These are phyloP conservation scores for Mycena alexandri DNA, from an alignment of 768 basidiomycete genomes.

Conservation along the genomic window DNA sequence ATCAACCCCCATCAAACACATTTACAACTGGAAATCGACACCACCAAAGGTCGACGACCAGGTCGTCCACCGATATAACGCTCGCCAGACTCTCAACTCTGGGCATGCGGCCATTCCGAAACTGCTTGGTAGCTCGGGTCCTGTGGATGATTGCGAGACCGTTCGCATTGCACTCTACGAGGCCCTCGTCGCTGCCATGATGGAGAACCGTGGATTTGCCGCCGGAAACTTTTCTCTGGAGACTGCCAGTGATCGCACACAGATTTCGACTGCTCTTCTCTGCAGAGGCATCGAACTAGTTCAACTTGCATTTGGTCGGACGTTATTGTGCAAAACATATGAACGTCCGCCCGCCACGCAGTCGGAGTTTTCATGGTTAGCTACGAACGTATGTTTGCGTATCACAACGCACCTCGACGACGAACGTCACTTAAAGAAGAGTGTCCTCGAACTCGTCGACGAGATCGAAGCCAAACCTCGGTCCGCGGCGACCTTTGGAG, in stretches of 20 bases:
- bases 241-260: neutral
- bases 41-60: conserved; percentile 31
- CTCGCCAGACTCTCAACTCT: too few relatives aligned
- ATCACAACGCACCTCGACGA: too few relatives aligned
- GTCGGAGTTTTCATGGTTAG: neutral
- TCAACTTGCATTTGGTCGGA: conserved; percentile 2
- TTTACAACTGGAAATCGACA: conserved; percentile 38
- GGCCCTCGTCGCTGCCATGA: conserved; percentile 29
- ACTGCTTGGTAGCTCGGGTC: conserved; percentile 8
- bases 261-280: conserved; percentile 2
- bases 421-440: too few relatives aligned
- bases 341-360: neutral
- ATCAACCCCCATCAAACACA: conserved; percentile 33
- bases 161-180: conserved; percentile 36
- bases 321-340: conserved; percentile 3
- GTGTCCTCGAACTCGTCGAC: too few relatives aligned
- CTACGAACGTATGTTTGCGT: too few relatives aligned
- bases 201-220: conserved; percentile 9
- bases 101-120: conserved; percentile 11
- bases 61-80: too few relatives aligned
- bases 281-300: conserved; percentile 1
- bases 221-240: conserved; percentile 27
- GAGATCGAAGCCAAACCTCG: too few relatives aligned
- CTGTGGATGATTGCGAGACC: conserved; percentile 18
- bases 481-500: too few relatives aligned